Evolutionary conservation across 1,139 yeast genomes (phyloP), one percentile per base, ranked within the genome.

Genomic region (Eremothecium sinecaudum): DNA sequence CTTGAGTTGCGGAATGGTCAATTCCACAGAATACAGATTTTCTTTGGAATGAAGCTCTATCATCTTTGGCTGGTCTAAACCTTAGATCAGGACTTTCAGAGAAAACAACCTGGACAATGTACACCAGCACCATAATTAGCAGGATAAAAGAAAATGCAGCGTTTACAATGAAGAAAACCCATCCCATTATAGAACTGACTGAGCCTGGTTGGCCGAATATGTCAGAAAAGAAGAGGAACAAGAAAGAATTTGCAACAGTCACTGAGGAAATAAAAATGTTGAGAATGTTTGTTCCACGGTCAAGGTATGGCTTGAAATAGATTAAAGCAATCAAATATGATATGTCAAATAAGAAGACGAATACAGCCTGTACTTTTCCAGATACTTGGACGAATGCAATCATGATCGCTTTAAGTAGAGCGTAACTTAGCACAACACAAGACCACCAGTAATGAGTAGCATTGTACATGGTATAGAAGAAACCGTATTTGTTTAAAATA

Each of bases 31-130:
- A 62, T 24, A 59, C 51, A 3, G 71, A 64, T 57, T 62, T 68
- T 53, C 73, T 70, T 56, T 79, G 86, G 73, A 81, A 81, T 2
- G 90, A 79, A 12, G 81, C 73, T 68, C 93, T 72, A 53, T 81
- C 93, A 62, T 81, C 93, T 46, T 66, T 76, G 6, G 87, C 87
- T 12, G 90, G 90, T 31, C 79, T 80, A 56, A 80, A 81, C 56
- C 83, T 73, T 8, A 83, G 75, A 60, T 81, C 93, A 19, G 92
- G 92, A 52, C 80, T 81, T 63, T 78, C 79, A 13, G 83, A 73
- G 40, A 75, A 58, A 1, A 79, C 44, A 20, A 81, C 73, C 50
- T 74, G 60, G 9, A 59, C 56, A 36, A 75, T 69, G 46, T 76
- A 73, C 0, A 71, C 71, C 41, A 80, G 64, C 44, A 79, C 74